Evolutionary conservation across 805 yeast species (phyloP), one percentile per base, ranked within the genome.

Genomic region (Candida tammaniensis): DNA sequence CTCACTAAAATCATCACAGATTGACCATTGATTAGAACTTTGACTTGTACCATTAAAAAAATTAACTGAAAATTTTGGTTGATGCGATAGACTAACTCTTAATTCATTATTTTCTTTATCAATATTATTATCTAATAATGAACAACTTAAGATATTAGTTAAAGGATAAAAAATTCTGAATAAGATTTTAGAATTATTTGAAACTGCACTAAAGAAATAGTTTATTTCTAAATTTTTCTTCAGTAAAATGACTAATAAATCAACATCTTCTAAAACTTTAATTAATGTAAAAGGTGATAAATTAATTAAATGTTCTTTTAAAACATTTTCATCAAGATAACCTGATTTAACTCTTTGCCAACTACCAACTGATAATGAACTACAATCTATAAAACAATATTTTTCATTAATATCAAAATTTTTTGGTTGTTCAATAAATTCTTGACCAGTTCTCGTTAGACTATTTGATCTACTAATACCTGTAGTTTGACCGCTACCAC

Each of bases 261-360:
- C 93, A 14, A 86, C 81, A 2, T 78, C 72, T 17, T 66, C 58
- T 88, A 85, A 82, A 17, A 79, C 68, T 30, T 65, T 70, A 49
- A 79, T 76, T 32, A 85, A 59, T 7, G 82, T 70, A 38, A 70
- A 70, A 3, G 94, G 94, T 0, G 87, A 78, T 19, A 85, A 55
- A 47, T 83, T 83, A n/a, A 56, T 41, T 17, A 75, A 70, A 27
- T 80, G 59, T 31, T 62, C 68, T 32, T 64, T 62, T 16, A 81
- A 42, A 31, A 59, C 35, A 49, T 46, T 25, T 69, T 59, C 61
- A 34, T 61, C 57, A 39, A 60, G 60, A 36, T 70, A 64, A 1
- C 93, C 93, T 23, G 82, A 72, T 51, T 79, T 79, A 42, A 82
- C 72, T 45, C 94, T 62, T 56, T 83, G 88, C 94, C 94, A 85